Percentiles rank a stretch among this genome's conserved stretches.
Evolutionary conservation across 805 yeast genomes (phyloP).

Genomic region (Candida namnaoensis): DNA sequence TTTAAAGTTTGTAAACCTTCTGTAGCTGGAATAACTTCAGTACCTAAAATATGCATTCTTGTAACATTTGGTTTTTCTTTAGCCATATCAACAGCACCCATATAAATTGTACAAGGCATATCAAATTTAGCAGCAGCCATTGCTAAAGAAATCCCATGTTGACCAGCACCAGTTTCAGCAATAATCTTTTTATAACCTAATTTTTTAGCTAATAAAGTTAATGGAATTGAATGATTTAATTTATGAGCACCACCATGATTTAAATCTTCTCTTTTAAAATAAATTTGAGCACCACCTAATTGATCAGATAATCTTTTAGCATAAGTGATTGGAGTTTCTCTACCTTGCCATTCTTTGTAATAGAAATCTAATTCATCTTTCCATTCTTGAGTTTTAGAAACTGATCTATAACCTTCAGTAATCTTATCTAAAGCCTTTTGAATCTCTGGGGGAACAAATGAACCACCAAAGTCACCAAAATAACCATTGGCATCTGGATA

Average conservation of each 20-base stretch:
- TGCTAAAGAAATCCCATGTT: slow-evolving; percentile 88
- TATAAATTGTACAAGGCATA: slow-evolving; percentile 86
- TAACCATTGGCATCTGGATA: no score
- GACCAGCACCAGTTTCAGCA: slow-evolving; percentile 91
- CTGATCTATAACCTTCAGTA: no score
- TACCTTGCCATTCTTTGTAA: no score
- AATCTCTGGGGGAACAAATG: no score
- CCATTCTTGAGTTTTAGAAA: no score
- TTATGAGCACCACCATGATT: slow-evolving; percentile 87
- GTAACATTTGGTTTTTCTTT: slow-evolving; percentile 97
- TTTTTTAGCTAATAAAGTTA: slow-evolving; percentile 70
- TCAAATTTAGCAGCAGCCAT: slow-evolving; percentile 93
- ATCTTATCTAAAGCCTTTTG: no score
- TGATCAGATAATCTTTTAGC: slow-evolving; percentile 86
- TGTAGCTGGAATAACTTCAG: slow-evolving; percentile 86
- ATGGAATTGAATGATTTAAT: slow-evolving; percentile 78
- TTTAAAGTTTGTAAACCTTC: slow-evolving; percentile 93
- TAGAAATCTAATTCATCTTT: no score
- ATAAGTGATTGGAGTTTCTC: slow-evolving; percentile 87
- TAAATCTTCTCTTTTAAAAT: slow-evolving; percentile 96
- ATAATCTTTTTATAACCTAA: slow-evolving; percentile 69
- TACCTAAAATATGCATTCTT: slow-evolving; percentile 94
- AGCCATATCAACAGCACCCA: slow-evolving; percentile 99
- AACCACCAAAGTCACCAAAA: no score
- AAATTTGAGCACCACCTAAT: slow-evolving; percentile 93